Evolutionary conservation across 306 rosid genomes (phyloP).

Genomic region (Rubus idaeus): DNA sequence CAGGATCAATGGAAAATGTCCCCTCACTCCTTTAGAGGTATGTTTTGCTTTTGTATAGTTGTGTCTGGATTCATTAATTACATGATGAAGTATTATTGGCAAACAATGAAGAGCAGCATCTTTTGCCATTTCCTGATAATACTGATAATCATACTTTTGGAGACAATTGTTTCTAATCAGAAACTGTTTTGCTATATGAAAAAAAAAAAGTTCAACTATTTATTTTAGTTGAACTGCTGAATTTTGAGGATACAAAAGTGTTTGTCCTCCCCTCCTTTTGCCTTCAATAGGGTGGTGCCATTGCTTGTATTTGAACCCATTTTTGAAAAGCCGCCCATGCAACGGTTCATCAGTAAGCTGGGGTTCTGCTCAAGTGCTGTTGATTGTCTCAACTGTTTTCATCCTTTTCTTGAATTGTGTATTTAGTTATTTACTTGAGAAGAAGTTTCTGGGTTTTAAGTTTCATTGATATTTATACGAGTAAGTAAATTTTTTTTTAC

Average conservation of each 20-base stretch:
- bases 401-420: not conserved
- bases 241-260: too few relatives aligned
- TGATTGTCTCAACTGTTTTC: not conserved
- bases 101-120: not conserved
- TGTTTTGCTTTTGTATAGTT: constrained; percentile 17
- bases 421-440: not conserved
- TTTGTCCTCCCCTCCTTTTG: too few relatives aligned
- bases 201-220: not conserved
- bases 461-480: not conserved
- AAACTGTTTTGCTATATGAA: not conserved
- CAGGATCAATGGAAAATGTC: constrained; percentile 94
- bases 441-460: not conserved
- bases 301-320: not conserved
- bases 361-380: not conserved
- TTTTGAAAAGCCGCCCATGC: not conserved
- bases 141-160: not conserved
- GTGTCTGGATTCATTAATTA: not conserved
- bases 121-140: not conserved
- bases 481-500: constrained; percentile 19
- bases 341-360: not conserved
- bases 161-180: not conserved
- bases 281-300: not conserved
- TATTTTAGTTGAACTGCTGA: too few relatives aligned
- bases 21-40: constrained; percentile 98
- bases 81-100: not conserved